These are phyloP conservation scores for Apophysomyces trapeziformis DNA, from an alignment of 371 early-diverging fungal species.

Conservation along the genomic window DNA sequence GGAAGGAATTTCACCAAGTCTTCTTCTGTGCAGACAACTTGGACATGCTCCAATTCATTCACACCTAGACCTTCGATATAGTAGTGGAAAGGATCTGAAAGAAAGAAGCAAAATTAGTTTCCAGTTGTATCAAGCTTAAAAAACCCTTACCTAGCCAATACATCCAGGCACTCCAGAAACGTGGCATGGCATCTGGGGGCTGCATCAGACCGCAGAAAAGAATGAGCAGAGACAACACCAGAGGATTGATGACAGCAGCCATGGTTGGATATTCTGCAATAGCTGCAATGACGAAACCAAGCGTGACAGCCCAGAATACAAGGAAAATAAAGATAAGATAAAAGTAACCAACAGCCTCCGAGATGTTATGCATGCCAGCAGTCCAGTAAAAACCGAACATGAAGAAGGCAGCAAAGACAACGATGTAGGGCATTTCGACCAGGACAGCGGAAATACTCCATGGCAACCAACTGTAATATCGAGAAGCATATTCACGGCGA, in stretches of 20 bases:
- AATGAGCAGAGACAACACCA: slow-evolving; percentile 61
- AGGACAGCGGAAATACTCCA: slow-evolving; percentile 56
- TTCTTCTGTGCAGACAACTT: slow-evolving; percentile 46
- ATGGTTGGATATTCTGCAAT: slow-evolving; percentile 59
- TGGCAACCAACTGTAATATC: slow-evolving; percentile 70
- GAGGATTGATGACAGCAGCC: slow-evolving; percentile 65
- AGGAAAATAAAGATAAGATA: slow-evolving; percentile 57
- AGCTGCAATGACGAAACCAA: slow-evolving; percentile 68
- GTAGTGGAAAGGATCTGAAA: slow-evolving; percentile 63
- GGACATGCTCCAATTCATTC: slow-evolving; percentile 59
- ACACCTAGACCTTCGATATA: slow-evolving; percentile 69
- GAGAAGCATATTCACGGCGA: slow-evolving; percentile 67
- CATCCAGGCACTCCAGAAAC: slow-evolving; percentile 73
- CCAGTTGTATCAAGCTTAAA: neutral
- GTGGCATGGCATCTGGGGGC: slow-evolving; percentile 58
- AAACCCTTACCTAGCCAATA: slow-evolving; percentile 51
- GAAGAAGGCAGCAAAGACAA: slow-evolving; percentile 53
- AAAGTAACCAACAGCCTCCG: slow-evolving; percentile 56
- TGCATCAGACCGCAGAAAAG: slow-evolving; percentile 70
- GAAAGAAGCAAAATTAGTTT: neutral
- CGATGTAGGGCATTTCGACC: slow-evolving; percentile 60
- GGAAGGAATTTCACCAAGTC: slow-evolving; percentile 58
- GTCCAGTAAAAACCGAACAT: slow-evolving; percentile 69
- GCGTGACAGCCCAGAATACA: slow-evolving; percentile 59
- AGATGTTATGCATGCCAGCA: slow-evolving; percentile 50